phyloP scores from a whole-genome alignment of 2,329 filamentous ascomycete species.

The Cadophora gregata region DNA sequence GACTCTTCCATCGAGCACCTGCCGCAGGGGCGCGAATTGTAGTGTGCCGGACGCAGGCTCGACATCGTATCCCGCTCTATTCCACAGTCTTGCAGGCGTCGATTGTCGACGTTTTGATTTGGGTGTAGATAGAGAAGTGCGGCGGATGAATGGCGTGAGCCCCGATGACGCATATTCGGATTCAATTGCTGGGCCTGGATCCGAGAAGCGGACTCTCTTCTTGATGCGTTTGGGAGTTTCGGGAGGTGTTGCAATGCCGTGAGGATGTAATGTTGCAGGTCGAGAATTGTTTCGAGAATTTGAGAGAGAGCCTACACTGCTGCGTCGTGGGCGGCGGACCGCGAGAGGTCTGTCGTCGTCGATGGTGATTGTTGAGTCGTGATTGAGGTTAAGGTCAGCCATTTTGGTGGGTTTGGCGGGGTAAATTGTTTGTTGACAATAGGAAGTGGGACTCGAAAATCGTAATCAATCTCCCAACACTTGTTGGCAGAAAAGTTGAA shows the following conservation, averaged over 20 bases:
- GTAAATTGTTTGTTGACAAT: constrained; percentile 20
- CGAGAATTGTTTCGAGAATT: constrained; percentile 29
- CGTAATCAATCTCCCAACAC: constrained; percentile 20
- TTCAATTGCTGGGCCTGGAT: constrained; percentile 53
- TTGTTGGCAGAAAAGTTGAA: constrained; percentile 21
- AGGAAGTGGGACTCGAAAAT: neutral
- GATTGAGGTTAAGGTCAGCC: constrained; percentile 34
- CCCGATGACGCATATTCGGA: constrained; percentile 51
- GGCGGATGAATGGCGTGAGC: constrained; percentile 63
- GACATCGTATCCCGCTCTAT: constrained; percentile 35
- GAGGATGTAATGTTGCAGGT: constrained; percentile 24
- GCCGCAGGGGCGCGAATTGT: constrained; percentile 57
- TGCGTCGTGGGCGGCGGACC: constrained; percentile 59
- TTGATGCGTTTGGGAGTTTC: constrained; percentile 44
- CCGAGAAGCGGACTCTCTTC: constrained; percentile 64
- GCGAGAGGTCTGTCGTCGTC: constrained; percentile 57
- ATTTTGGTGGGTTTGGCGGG: constrained; percentile 30
- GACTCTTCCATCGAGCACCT: constrained; percentile 62
- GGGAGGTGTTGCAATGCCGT: constrained; percentile 41
- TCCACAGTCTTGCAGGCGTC: constrained; percentile 45
- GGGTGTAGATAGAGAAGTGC: constrained; percentile 52
- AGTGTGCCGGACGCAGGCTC: constrained; percentile 47
- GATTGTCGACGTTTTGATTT: constrained; percentile 54
- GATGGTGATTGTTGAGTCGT: constrained; percentile 43
- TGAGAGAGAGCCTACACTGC: constrained; percentile 40